A percentile compares a stretch with the other conserved stretches of the same genome.
phyloP scores from a whole-genome alignment of 257 asterid genomes.

The Cynanchum wilfordii region DNA sequence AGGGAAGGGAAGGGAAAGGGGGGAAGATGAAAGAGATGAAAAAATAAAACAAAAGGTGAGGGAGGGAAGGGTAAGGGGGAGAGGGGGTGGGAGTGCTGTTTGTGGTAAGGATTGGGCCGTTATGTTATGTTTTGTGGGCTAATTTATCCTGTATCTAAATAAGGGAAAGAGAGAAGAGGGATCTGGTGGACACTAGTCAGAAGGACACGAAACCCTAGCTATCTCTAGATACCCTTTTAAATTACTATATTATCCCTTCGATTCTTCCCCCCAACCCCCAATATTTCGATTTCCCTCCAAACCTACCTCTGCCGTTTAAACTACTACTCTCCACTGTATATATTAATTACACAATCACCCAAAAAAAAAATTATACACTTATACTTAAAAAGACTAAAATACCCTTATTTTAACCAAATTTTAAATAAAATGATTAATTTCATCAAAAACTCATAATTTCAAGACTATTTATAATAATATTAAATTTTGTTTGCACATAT shows the following conservation, averaged over 20 bases:
- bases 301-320: slow-evolving; percentile 16
- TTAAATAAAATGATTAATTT: too few species aligned
- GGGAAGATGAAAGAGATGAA: too few species aligned
- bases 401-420: too few species aligned
- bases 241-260: slow-evolving; percentile 39
- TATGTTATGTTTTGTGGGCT: slow-evolving; percentile 22
- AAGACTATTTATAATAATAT: too few species aligned
- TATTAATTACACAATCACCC: too few species aligned
- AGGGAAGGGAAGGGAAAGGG: background rate
- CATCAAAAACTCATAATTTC: too few species aligned
- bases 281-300: background rate
- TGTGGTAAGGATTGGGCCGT: slow-evolving; percentile 26
- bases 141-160: slow-evolving; percentile 24
- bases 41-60: too few species aligned
- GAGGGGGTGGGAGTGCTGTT: background rate
- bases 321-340: too few species aligned
- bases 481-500: too few species aligned
- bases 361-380: too few species aligned
- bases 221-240: slow-evolving; percentile 5
- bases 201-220: slow-evolving; percentile 63
- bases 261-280: slow-evolving; percentile 3
- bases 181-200: slow-evolving; percentile 26
- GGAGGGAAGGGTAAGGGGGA: background rate
- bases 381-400: too few species aligned
- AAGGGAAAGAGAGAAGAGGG: slow-evolving; percentile 11